Evolutionary conservation across 2,329 filamentous ascomycete genomes (phyloP), one percentile per base, ranked within the genome.

Genomic region (Didymella pomorum): DNA sequence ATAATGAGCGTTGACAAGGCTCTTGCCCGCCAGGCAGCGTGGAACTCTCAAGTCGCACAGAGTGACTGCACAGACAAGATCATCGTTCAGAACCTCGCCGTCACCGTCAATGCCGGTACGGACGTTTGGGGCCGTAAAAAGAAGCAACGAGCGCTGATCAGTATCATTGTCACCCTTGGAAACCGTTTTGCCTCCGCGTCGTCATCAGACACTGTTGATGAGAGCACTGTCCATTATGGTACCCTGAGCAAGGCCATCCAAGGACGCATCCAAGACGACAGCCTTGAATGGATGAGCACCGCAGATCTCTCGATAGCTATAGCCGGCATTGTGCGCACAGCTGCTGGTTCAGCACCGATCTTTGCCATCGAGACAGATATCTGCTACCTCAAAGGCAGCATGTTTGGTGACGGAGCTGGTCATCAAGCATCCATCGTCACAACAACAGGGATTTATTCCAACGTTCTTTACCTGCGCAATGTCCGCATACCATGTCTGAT

Each of bases 141-240:
- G 63, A 72, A 80, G 11, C 90, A 92, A 75, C 89, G 89, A 8
- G 79, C 86, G 10, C 70, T 85, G 7, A 68, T 92, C 9, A 88
- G 87, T 4, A 83, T 86, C 31, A 81, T 83, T 20, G 80, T 92
- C 3, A 82, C 80, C 3, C 82, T 92, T 59, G 73, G 76, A 14
- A 70, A 78, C 8, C 74, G 82, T 0, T 92, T 92, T 69, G 79
- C 78, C 46, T 80, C 82, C 0, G 85, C 88, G 1, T 86, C 87
- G 0, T 68, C 80, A 1, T 75, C 76, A 4, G 90, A 93, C 76
- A 78, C 78, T 9, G 83, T 93, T 31, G 83, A 86, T 44, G 75
- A 77, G n/a, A 89, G 89, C 71, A 93, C 90, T 2, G 86, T 92
- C 23, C 89, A 93, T 78, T 93, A 93, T 69, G 90, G 90, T 2